These are phyloP conservation scores for Eucalyptus tenuipes DNA, from an alignment of 345 rosid species.

Conservation along the genomic window DNA sequence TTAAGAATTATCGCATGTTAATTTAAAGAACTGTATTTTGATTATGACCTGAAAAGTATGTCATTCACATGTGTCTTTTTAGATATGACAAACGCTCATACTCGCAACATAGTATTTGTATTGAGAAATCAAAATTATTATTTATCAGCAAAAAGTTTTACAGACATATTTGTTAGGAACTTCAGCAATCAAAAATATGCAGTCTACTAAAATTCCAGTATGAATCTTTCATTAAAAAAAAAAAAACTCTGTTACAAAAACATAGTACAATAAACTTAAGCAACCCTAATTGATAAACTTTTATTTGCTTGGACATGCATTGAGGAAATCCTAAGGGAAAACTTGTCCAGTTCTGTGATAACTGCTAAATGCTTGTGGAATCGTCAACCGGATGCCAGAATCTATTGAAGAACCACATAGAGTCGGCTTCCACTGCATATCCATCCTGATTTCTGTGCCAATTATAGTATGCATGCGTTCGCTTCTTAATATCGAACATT, in stretches of 20 bases:
- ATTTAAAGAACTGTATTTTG: neutral
- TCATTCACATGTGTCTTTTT: neutral
- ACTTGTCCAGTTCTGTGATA: neutral
- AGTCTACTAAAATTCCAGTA: neutral
- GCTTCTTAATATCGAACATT: constrained; percentile 59
- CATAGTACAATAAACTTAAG: neutral
- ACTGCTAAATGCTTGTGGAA: constrained; percentile 5
- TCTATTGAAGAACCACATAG: constrained; percentile 74
- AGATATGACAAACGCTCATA: neutral
- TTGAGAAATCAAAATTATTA: neutral
- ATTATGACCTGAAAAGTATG: neutral
- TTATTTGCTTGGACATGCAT: neutral
- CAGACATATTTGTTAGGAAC: neutral
- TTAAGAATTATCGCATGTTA: neutral
- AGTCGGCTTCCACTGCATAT: constrained; percentile 59
- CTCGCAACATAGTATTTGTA: neutral
- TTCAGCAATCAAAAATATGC: neutral
- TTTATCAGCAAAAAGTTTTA: neutral
- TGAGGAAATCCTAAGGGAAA: neutral
- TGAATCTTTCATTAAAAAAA: neutral
- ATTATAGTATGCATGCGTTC: constrained; percentile 60
- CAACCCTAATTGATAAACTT: neutral
- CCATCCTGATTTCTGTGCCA: constrained; percentile 95
- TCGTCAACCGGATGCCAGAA: constrained; percentile 57
- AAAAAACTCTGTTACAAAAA: neutral